Conservation (phyloP, 495 filamentous ascomycete genomes). For the Aspergillus nanangensis region DNA sequence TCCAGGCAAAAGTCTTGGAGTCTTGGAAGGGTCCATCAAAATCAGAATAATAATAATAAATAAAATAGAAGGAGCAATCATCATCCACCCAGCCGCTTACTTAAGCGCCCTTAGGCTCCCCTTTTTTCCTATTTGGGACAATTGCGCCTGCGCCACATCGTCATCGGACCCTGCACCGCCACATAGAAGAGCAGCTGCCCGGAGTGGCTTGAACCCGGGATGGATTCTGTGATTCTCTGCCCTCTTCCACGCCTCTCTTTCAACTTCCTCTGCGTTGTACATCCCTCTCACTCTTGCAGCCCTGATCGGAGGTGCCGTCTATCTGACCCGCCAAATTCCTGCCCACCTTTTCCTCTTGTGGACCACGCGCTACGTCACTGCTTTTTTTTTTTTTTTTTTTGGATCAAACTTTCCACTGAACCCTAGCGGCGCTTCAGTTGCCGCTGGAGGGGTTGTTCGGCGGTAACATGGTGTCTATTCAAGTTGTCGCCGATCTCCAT, state of each 20-base stretch:
- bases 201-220: neutral
- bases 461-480: conserved; percentile 27
- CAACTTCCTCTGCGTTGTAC: no score
- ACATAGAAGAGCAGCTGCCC: neutral
- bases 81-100: no score
- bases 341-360: neutral
- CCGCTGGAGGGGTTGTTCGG: neutral
- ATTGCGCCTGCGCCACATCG: neutral
- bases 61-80: no score
- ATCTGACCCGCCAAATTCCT: no score
- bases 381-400: neutral
- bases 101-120: neutral
- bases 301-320: no score
- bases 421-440: neutral
- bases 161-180: neutral
- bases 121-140: neutral
- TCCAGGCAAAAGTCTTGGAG: neutral
- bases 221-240: no score
- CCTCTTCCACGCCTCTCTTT: neutral
- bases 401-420: neutral
- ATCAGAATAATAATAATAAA: no score
- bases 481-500: conserved; percentile 57
- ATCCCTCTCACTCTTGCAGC: no score
- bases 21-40: no score
- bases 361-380: neutral